Evolutionary conservation across 1,284 basidiomycete genomes (phyloP).

Genomic region (Marasmius sp.): DNA sequence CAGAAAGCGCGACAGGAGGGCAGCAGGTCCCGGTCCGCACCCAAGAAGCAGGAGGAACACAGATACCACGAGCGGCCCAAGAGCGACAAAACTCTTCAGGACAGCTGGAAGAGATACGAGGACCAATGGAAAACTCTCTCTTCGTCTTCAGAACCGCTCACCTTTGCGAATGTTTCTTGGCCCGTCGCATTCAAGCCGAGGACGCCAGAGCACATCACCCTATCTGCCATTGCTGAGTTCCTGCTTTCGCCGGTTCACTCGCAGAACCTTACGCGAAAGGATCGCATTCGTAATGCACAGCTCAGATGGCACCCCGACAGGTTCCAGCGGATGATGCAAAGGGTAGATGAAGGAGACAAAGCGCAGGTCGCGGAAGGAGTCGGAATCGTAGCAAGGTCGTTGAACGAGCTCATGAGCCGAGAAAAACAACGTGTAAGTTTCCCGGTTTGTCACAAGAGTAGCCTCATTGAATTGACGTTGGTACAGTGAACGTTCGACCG

Average conservation of each 20-base stretch:
- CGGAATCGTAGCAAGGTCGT: slow-evolving; percentile 63
- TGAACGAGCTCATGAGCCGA: slow-evolving; percentile 65
- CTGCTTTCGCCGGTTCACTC: slow-evolving; percentile 64
- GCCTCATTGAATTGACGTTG: not conserved
- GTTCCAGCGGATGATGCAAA: slow-evolving; percentile 55
- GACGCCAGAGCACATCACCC: slow-evolving; percentile 48
- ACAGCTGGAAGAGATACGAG: slow-evolving; percentile 65
- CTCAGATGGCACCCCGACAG: slow-evolving; percentile 79
- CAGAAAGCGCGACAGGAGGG: slow-evolving; percentile 36
- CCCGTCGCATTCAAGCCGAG: slow-evolving; percentile 44
- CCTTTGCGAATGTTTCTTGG: slow-evolving; percentile 71
- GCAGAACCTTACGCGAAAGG: slow-evolving; percentile 52
- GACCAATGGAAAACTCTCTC: slow-evolving; percentile 52
- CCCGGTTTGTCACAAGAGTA: not conserved
- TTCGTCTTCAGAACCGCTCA: slow-evolving; percentile 42
- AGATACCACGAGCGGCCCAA: slow-evolving; percentile 35
- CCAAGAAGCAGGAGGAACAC: slow-evolving; percentile 20
- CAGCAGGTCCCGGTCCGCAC: slow-evolving; percentile 3
- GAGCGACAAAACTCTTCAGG: slow-evolving; percentile 37
- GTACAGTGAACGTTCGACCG: not conserved
- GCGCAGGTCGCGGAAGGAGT: slow-evolving; percentile 62
- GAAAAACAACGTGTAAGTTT: slow-evolving; percentile 34
- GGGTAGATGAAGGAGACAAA: slow-evolving; percentile 56
- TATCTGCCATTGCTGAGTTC: slow-evolving; percentile 51
- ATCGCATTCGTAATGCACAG: slow-evolving; percentile 62